Conservation (phyloP, 2,329 filamentous ascomycete species). For the Berkeleyomyces basicola region DNA sequence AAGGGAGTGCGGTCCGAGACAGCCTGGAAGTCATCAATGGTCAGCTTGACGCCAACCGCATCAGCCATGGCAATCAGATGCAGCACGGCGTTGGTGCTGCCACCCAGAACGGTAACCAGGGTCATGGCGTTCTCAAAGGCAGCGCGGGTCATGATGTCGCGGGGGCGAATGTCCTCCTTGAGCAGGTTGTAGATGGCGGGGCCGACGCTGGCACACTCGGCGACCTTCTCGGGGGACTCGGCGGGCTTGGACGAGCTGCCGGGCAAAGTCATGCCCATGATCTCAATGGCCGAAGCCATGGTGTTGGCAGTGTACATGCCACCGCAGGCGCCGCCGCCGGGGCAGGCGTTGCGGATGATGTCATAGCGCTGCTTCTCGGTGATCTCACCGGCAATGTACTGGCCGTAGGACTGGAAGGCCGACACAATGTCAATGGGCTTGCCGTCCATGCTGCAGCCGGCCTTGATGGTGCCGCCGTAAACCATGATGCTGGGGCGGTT, state of each 20-base stretch:
- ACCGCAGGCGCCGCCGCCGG: conserved; percentile 41
- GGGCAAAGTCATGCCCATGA: conserved; percentile 67
- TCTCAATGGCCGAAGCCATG: conserved; percentile 70
- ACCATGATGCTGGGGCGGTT: conserved; percentile 96
- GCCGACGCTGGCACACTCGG: conserved; percentile 57
- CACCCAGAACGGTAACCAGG: conserved; percentile 65
- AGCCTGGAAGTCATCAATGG: conserved; percentile 72
- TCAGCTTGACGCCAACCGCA: conserved; percentile 63
- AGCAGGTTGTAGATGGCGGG: conserved; percentile 59
- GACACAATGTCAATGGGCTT: conserved; percentile 83
- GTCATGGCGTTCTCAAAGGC: conserved; percentile 80
- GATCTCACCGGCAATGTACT: conserved; percentile 85
- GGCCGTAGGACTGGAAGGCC: conserved; percentile 93
- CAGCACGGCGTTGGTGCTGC: conserved; percentile 72
- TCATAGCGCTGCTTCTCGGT: conserved; percentile 83
- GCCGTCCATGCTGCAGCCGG: conserved; percentile 66
- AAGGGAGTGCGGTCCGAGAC: conserved; percentile 66
- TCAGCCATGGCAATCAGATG: conserved; percentile 75
- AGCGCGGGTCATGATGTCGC: conserved; percentile 62
- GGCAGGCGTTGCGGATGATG: conserved; percentile 82
- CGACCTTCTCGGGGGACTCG: conserved; percentile 51
- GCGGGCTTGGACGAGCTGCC: conserved; percentile 69
- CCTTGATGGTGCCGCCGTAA: conserved; percentile 86
- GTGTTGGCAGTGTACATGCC: conserved; percentile 80
- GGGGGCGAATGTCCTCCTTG: conserved; percentile 58